Evolutionary conservation across 306 rosid genomes (phyloP), one percentile per base, ranked within the genome.

Genomic region (Sesbania bispinosa): DNA sequence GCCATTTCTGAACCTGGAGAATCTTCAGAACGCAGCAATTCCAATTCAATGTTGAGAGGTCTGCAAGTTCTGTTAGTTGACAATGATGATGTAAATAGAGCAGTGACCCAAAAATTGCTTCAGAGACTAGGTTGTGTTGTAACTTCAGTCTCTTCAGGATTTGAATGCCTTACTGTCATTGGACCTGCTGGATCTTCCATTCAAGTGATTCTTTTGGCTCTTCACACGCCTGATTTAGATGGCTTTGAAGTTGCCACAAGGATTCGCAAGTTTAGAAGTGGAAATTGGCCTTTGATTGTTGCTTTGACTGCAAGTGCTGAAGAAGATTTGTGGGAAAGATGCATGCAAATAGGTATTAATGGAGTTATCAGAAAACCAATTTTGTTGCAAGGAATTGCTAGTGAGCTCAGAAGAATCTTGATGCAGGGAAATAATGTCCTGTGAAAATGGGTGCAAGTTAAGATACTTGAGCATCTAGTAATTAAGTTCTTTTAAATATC

Each of bases 91-190:
- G 83, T 92, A 80, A 95, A 95, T 87, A 83, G 99, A 73, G 96
- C 85, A 3, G 99, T 95, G 69, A 95, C 96, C 3, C 83, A 80
- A 38, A 92, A 51, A 69, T 76, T 89, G 88, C 97, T 95, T 16
- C 96, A 88, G 83, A 95, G 88, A 81, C 82, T 95, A 23, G 99
- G 99, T 14, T 95, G 99, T 78, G 41, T 14, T 2, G 99, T 95
- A 7, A 89, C 89, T 10, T 67, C 90, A 1, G 92, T 88, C 48
- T 84, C 96, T 42, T 84, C 97, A 2, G 99, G 97, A 71, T 88
- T 83, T 4, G 99, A 95, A 67, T 95, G 99, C 79, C 97, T 95
- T 15, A 15, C 89, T 29, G 65, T 82, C 5, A 57, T 89, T 65
- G 90, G 93, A 53, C 84, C 92, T 0, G 54, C 86, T n/a, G 89